Conservation (phyloP, 2,329 filamentous ascomycete species). For the Mariannaea sp. region DNA sequence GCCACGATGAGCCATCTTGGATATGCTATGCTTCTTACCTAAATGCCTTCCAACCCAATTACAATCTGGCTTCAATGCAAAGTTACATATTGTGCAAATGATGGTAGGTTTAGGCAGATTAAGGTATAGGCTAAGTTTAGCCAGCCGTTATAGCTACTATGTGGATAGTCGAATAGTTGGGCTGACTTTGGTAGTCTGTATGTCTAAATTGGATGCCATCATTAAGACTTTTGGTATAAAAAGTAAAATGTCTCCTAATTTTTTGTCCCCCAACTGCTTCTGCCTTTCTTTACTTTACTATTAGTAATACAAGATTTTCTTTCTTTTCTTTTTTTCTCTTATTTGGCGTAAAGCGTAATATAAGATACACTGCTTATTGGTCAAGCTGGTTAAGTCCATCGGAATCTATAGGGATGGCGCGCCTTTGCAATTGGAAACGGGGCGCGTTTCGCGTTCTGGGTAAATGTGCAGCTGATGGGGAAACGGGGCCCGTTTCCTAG, state of each 20-base stretch:
- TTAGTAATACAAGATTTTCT: too few relatives aligned
- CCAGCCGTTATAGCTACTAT: not conserved
- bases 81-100: not conserved
- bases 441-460: not conserved
- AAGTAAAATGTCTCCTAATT: too few relatives aligned
- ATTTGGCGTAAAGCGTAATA: too few relatives aligned
- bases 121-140: not conserved
- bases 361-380: not conserved
- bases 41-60: not conserved
- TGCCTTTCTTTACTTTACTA: not conserved
- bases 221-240: too few relatives aligned
- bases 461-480: not conserved
- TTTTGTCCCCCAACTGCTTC: too few relatives aligned
- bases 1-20: not conserved
- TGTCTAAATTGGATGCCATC: too few relatives aligned
- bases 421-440: not conserved
- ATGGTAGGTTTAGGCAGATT: slow-evolving; percentile 1
- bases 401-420: too few relatives aligned
- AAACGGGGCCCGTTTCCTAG: not conserved
- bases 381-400: not conserved
- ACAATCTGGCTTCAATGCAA: not conserved
- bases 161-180: too few relatives aligned
- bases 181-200: too few relatives aligned
- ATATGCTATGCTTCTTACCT: not conserved
- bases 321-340: too few relatives aligned